Conservation (phyloP, 495 filamentous ascomycete genomes). For the Sphaerosporella brunnea region DNA sequence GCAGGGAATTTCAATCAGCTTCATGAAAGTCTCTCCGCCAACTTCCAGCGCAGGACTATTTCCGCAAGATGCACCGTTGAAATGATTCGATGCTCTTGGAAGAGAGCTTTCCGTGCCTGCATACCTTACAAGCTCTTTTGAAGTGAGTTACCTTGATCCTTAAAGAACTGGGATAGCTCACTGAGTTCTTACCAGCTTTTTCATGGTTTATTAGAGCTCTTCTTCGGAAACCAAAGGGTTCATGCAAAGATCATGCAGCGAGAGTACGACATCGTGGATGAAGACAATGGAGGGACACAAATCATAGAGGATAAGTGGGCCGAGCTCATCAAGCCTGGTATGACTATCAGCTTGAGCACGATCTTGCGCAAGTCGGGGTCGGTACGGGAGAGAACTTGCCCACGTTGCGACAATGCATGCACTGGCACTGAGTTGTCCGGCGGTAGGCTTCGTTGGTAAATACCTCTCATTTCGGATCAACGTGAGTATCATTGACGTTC, state of each 20-base stretch:
- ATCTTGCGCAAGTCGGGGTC: not conserved
- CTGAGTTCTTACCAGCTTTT: not conserved
- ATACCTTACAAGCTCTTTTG: not conserved
- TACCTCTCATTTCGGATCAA: not conserved
- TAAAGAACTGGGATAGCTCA: too few relatives aligned
- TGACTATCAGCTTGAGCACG: not conserved
- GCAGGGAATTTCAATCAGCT: not conserved
- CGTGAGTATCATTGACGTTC: not conserved
- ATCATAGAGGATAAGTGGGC: not conserved
- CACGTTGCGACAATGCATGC: not conserved
- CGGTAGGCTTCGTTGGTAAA: not conserved
- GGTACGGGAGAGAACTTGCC: not conserved
- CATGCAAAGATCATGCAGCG: not conserved
- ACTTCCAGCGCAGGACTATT: not conserved
- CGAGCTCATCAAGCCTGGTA: not conserved
- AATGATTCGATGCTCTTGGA: not conserved
- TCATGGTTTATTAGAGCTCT: not conserved
- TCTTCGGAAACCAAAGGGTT: not conserved
- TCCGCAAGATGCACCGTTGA: not conserved
- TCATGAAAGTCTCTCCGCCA: not conserved
- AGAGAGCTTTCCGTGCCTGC: not conserved
- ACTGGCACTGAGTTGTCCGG: not conserved
- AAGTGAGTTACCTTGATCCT: not conserved
- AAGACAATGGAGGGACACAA: not conserved
- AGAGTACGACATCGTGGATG: not conserved